Percentiles rank a stretch among this genome's conserved stretches.
Conservation (phyloP, 495 filamentous ascomycete species). For the Podospora comata region DNA sequence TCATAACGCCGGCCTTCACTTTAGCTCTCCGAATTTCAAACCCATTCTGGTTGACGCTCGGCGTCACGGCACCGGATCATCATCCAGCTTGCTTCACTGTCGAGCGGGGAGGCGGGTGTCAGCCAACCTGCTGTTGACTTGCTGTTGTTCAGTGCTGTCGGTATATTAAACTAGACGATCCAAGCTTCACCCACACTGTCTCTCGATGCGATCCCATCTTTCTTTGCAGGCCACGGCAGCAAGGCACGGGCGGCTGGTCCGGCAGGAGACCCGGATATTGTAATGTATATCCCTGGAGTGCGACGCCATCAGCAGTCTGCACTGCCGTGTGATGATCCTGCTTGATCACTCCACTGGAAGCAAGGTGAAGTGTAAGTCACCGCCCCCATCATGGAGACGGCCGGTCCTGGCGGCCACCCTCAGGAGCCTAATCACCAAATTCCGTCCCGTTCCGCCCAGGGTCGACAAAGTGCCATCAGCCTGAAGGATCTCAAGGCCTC, state of each 20-base stretch:
- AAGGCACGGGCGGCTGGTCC: slow-evolving; percentile 15
- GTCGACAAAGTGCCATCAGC: slow-evolving; percentile 12
- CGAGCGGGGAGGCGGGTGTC: background rate
- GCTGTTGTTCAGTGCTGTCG: background rate
- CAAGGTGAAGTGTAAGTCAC: slow-evolving; percentile 33
- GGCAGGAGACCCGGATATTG: slow-evolving; percentile 26
- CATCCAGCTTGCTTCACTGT: background rate
- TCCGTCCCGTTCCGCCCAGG: slow-evolving; percentile 16
- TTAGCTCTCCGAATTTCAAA: slow-evolving; percentile 29
- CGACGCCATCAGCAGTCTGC: slow-evolving; percentile 13
- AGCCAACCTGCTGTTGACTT: background rate
- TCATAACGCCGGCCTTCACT: slow-evolving; percentile 9
- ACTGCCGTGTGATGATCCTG: slow-evolving; percentile 18
- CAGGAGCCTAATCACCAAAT: slow-evolving; percentile 21
- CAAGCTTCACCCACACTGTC: background rate
- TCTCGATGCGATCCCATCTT: background rate
- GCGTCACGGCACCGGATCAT: slow-evolving; percentile 4
- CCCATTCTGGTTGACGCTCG: background rate
- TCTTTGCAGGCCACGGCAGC: background rate
- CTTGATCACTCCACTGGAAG: slow-evolving; percentile 30
- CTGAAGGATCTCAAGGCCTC: slow-evolving; percentile 11
- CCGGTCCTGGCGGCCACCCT: slow-evolving; percentile 14
- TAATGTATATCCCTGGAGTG: slow-evolving; percentile 11
- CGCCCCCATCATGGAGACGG: slow-evolving; percentile 25
- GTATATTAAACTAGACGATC: background rate